Evolutionary conservation across 2,329 filamentous ascomycete species (phyloP).

Genomic region (Stemphylium lycopersici): DNA sequence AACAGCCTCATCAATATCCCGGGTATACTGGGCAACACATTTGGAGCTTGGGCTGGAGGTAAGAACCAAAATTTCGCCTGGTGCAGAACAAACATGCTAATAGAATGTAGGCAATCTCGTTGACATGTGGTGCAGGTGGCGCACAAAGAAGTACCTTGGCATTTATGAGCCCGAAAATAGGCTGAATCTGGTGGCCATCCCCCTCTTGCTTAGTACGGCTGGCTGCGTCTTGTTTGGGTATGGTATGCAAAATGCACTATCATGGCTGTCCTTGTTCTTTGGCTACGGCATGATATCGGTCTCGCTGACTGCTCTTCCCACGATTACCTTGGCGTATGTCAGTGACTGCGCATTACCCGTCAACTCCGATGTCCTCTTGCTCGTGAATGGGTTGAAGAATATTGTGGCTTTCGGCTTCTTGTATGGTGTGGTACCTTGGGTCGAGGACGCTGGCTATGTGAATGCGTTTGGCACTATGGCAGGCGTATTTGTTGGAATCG

Average conservation of each 20-base stretch:
- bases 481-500: conserved; percentile 45
- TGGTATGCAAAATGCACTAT: conserved; percentile 49
- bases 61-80: neutral
- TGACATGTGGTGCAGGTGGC: conserved; percentile 52
- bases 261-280: conserved; percentile 55
- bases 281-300: conserved; percentile 56
- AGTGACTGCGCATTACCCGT: conserved; percentile 48
- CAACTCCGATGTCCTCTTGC: conserved; percentile 46
- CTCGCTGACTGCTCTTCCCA: conserved; percentile 47
- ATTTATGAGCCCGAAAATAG: conserved; percentile 56
- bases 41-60: conserved; percentile 51
- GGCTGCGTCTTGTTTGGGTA: conserved; percentile 56
- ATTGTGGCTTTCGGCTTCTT: conserved; percentile 57
- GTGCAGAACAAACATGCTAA: neutral
- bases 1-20: conserved; percentile 52
- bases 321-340: conserved; percentile 54
- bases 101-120: conserved; percentile 47
- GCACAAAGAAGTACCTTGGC: conserved; percentile 50
- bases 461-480: conserved; percentile 48
- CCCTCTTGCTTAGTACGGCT: conserved; percentile 50
- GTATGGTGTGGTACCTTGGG: conserved; percentile 55
- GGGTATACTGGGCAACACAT: conserved; percentile 52
- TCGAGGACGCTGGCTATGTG: conserved; percentile 43
- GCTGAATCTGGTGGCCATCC: conserved; percentile 50
- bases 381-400: conserved; percentile 53